Conservation (phyloP, 2,329 filamentous ascomycete species). For the Chaetothyriales sp. region DNA sequence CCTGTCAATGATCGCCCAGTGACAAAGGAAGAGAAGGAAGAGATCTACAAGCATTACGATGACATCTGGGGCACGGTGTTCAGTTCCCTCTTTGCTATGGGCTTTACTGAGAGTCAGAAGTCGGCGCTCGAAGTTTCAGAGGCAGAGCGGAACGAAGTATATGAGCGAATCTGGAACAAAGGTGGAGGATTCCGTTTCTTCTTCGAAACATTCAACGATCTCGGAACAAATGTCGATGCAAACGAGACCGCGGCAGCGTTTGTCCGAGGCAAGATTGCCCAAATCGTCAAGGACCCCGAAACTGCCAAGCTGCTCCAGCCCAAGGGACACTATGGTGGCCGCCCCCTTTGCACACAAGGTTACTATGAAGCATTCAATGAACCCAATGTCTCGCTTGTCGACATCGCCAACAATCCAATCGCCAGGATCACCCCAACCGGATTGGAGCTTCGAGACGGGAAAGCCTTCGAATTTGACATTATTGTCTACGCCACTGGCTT, state of each 20-base stretch:
- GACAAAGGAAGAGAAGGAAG: constrained; percentile 3
- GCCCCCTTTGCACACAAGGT: constrained; percentile 11
- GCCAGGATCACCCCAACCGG: constrained; percentile 26
- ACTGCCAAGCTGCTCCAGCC: constrained; percentile 19
- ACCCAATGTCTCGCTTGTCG: constrained; percentile 34
- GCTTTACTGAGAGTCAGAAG: constrained; percentile 15
- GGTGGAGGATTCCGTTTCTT: constrained; percentile 37
- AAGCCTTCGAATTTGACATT: constrained; percentile 27
- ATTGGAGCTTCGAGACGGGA: constrained; percentile 28
- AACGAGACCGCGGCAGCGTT: constrained; percentile 43
- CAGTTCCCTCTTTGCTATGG: constrained; percentile 18
- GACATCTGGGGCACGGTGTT: constrained; percentile 22
- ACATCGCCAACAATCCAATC: constrained; percentile 32
- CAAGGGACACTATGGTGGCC: constrained; percentile 10
- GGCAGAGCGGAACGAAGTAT: constrained; percentile 28
- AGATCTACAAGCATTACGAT: constrained; percentile 24
- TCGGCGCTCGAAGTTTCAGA: constrained; percentile 1
- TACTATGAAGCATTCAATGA: constrained; percentile 39
- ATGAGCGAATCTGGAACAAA: constrained; percentile 34
- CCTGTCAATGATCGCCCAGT: constrained; percentile 6
- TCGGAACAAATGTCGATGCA: constrained; percentile 31
- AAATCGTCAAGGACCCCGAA: constrained; percentile 37
- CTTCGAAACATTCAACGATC: constrained; percentile 39
- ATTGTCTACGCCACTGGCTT: constrained; percentile 32
- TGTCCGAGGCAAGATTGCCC: constrained; percentile 40